These are phyloP conservation scores for Moesziomyces aphidis DNA, from an alignment of 1,284 basidiomycete genomes.

Conservation along the genomic window DNA sequence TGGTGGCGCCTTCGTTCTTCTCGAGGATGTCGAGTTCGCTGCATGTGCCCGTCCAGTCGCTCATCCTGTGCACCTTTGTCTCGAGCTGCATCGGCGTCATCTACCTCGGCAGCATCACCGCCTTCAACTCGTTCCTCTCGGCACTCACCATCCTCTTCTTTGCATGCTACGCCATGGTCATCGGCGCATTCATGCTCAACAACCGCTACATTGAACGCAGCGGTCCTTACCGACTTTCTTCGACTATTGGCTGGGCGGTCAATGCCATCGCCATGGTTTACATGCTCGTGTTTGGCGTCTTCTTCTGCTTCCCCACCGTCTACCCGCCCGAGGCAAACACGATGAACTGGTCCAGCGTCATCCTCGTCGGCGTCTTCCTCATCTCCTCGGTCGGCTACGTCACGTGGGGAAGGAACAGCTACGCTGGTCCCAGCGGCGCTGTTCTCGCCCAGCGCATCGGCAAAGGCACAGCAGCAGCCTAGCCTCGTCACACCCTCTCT, in stretches of 20 bases:
- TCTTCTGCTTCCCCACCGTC: conserved; percentile 35
- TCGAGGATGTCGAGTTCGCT: conserved; percentile 21
- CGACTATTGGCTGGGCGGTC: conserved; percentile 19
- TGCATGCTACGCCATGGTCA: conserved; percentile 31
- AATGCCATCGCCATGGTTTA: conserved; percentile 28
- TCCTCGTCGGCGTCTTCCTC: conserved; percentile 22
- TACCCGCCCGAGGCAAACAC: conserved; percentile 20
- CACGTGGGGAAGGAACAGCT: conserved; percentile 30
- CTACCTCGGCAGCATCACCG: conserved; percentile 36
- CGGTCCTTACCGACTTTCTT: conserved; percentile 22
- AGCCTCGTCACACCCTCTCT: neutral
- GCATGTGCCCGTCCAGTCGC: conserved; percentile 27
- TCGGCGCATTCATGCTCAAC: conserved; percentile 35
- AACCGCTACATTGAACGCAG: conserved; percentile 19
- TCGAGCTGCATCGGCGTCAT: conserved; percentile 38
- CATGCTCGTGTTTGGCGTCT: conserved; percentile 31
- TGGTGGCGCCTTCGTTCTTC: conserved; percentile 18
- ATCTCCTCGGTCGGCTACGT: conserved; percentile 24
- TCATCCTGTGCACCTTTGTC: conserved; percentile 24
- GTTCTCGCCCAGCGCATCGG: conserved; percentile 25
- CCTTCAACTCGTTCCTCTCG: conserved; percentile 38
- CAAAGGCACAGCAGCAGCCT: neutral
- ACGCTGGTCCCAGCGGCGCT: conserved; percentile 25
- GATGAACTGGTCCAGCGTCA: conserved; percentile 42
- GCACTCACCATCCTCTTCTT: conserved; percentile 39